phyloP scores from a whole-genome alignment of 1,139 yeast genomes.

The Groenewaldozyma auringiensis region DNA sequence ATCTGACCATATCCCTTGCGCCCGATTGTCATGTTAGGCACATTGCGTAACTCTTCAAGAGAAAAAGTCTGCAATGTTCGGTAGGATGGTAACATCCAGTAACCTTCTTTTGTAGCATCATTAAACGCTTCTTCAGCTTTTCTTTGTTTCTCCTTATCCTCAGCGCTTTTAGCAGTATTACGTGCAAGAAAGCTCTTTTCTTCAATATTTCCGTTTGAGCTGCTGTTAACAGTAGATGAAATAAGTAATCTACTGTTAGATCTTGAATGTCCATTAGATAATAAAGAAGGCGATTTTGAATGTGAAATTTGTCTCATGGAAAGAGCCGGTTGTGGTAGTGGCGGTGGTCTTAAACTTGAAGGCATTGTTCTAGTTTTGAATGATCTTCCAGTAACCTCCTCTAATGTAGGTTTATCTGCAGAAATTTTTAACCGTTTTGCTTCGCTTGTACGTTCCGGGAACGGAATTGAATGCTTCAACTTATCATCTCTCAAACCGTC shows the following conservation, averaged over 20 bases:
- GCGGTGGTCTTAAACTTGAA: not conserved
- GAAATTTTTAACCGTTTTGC: conserved; percentile 8
- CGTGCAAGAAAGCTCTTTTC: not conserved
- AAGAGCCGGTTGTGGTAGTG: not conserved
- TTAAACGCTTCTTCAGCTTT: conserved; percentile 11
- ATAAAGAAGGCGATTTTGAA: too few relatives aligned
- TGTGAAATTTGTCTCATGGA: not conserved
- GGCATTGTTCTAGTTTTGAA: conserved; percentile 4
- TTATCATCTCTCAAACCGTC: not conserved
- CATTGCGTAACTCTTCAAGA: conserved; percentile 44
- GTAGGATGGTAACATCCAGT: conserved; percentile 76
- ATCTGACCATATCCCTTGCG: conserved; percentile 70
- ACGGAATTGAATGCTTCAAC: not conserved
- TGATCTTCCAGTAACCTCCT: conserved; percentile 5
- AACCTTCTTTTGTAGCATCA: conserved; percentile 37
- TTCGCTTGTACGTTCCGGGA: not conserved
- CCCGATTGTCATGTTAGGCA: conserved; percentile 69
- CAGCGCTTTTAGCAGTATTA: not conserved
- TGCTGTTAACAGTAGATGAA: not conserved
- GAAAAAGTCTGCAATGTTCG: conserved; percentile 44
- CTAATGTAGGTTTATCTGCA: conserved; percentile 1
- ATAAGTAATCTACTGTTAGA: too few relatives aligned
- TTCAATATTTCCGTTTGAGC: not conserved
- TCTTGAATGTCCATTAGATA: not conserved
- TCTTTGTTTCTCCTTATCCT: not conserved